Percentiles rank a stretch among this genome's conserved stretches.
Conservation (phyloP, 106 monocot genomes). For the Dendrobium chrysotoxum region DNA sequence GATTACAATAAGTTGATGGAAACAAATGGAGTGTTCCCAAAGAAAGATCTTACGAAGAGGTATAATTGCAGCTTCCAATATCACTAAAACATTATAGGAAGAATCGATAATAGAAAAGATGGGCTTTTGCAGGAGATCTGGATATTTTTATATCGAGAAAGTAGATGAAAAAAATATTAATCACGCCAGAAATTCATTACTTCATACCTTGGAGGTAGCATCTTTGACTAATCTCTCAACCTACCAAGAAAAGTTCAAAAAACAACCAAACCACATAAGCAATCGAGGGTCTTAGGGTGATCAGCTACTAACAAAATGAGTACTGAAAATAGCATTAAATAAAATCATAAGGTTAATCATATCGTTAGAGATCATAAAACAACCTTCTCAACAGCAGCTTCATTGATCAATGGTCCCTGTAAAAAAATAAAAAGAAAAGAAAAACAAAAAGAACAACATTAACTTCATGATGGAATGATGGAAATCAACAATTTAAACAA, state of each 20-base stretch:
- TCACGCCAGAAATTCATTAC: background rate
- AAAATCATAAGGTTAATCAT: background rate
- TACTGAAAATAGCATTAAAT: background rate
- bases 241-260: slow-evolving; percentile 29
- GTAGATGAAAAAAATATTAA: background rate
- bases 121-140: background rate
- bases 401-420: slow-evolving; percentile 96
- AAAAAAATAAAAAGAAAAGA: slow-evolving; percentile 9
- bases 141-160: background rate
- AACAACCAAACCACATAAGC: background rate
- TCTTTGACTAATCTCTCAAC: slow-evolving; percentile 76
- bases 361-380: slow-evolving; percentile 3
- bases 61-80: background rate
- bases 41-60: background rate
- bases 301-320: background rate
- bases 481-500: background rate
- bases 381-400: slow-evolving; percentile 91
- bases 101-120: background rate
- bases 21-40: background rate
- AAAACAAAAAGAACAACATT: background rate
- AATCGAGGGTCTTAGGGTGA: background rate
- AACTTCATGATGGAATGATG: background rate
- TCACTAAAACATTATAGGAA: background rate
- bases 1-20: background rate
- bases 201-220: slow-evolving; percentile 76